Conservation (phyloP, 116 monocot species). For the Zostera marina region DNA sequence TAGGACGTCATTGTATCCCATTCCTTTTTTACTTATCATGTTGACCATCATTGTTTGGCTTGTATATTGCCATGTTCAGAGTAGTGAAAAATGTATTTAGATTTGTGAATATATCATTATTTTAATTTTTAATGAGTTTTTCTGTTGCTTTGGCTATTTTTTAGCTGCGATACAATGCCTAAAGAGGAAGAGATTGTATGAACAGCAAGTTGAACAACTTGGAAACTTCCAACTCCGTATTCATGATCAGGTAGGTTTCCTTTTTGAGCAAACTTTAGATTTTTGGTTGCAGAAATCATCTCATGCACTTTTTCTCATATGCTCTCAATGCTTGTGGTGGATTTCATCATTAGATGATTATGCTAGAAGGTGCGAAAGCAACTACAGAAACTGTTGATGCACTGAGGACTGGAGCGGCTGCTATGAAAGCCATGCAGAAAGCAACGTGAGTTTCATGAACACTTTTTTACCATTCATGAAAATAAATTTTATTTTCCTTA, state of each 20-base stretch:
- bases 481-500: too few relatives aligned
- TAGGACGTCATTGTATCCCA: too few relatives aligned
- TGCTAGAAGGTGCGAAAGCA: slow-evolving; percentile 68
- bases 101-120: background rate
- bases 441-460: slow-evolving; percentile 32
- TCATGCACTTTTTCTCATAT: too few relatives aligned
- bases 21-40: too few relatives aligned
- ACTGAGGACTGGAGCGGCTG: slow-evolving; percentile 51
- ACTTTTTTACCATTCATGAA: background rate
- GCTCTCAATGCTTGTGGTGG: background rate
- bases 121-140: background rate
- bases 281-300: too few relatives aligned
- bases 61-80: background rate
- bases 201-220: slow-evolving; percentile 83
- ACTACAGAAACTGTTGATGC: slow-evolving; percentile 71
- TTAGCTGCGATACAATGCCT: slow-evolving; percentile 84
- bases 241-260: slow-evolving; percentile 65
- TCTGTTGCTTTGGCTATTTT: background rate
- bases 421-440: slow-evolving; percentile 71
- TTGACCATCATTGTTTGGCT: too few relatives aligned
- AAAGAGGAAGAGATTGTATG: slow-evolving; percentile 73
- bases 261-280: background rate
- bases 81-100: background rate
- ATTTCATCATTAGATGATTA: slow-evolving; percentile 33
- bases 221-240: slow-evolving; percentile 75